These are phyloP conservation scores for Mucor indicus DNA, from an alignment of 371 early-diverging fungal genomes.

Conservation along the genomic window DNA sequence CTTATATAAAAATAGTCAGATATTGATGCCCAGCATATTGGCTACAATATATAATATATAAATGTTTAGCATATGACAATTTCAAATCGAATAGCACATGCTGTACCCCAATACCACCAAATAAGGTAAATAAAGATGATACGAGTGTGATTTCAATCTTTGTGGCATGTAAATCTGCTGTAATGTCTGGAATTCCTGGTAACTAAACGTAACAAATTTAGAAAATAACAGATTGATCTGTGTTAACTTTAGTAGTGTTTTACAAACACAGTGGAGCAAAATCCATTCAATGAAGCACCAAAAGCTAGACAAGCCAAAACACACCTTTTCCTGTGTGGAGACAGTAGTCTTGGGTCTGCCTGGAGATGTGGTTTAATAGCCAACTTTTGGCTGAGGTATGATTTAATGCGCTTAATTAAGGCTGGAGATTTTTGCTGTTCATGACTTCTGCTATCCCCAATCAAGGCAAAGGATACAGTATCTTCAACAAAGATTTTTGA, in stretches of 20 bases:
- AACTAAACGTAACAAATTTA: background rate
- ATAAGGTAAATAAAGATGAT: conserved; percentile 53
- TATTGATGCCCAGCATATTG: conserved; percentile 65
- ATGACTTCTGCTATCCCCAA: no score
- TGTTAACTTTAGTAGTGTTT: background rate
- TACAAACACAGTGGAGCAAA: conserved; percentile 41
- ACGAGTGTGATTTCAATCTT: conserved; percentile 47
- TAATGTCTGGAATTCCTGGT: conserved; percentile 48
- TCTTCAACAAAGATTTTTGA: no score
- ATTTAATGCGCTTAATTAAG: background rate
- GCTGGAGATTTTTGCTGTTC: no score
- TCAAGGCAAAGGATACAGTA: no score
- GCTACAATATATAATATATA: conserved; percentile 2
- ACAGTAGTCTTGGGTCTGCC: conserved; percentile 25
- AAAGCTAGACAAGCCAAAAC: conserved; percentile 31
- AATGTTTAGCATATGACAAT: background rate
- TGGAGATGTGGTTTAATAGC: conserved; percentile 23
- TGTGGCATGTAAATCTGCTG: conserved; percentile 41
- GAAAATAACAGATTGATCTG: background rate
- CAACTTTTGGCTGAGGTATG: conserved; percentile 10
- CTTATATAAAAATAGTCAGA: conserved; percentile 62
- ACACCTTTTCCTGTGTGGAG: conserved; percentile 19
- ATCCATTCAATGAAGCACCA: conserved; percentile 34
- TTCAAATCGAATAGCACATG: conserved; percentile 1
- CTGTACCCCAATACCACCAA: conserved; percentile 48